These are phyloP conservation scores for Ustilago hordei DNA, from an alignment of 1,284 basidiomycete species.

Conservation along the genomic window DNA sequence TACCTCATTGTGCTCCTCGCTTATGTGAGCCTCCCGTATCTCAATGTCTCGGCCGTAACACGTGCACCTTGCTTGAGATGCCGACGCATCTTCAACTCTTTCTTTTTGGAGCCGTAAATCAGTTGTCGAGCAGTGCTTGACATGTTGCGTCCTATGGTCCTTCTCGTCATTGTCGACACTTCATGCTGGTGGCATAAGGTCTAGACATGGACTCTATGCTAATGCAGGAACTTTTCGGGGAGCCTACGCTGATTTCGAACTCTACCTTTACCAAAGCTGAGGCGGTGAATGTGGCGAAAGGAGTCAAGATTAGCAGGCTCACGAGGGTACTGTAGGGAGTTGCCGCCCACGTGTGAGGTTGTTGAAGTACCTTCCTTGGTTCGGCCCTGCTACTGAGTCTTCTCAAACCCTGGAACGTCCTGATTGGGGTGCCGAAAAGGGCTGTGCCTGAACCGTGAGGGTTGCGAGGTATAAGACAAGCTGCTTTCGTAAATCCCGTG, in stretches of 20 bases:
- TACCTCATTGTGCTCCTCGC: no score
- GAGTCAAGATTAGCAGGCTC: neutral
- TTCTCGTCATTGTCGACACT: neutral
- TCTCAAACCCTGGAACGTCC: neutral
- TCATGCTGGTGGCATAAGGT: neutral
- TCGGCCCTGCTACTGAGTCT: neutral
- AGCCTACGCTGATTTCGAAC: neutral
- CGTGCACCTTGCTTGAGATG: no score
- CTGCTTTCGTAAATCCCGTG: neutral
- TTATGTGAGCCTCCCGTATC: no score
- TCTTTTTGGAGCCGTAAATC: neutral
- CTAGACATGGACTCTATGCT: neutral
- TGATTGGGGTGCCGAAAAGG: neutral
- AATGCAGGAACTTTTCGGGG: neutral
- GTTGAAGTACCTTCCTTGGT: slow-evolving; percentile 29
- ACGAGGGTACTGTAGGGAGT: neutral
- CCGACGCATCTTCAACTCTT: no score
- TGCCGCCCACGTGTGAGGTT: slow-evolving; percentile 17
- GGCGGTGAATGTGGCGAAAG: neutral
- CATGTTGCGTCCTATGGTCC: slow-evolving; percentile 16
- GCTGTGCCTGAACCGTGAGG: slow-evolving; percentile 9
- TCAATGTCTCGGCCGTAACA: no score
- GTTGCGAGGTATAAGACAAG: slow-evolving; percentile 7
- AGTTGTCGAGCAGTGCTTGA: slow-evolving; percentile 17
- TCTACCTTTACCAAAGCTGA: neutral